These are phyloP conservation scores for Pisolithus tinctorius DNA, from an alignment of 768 basidiomycete species.

Conservation along the genomic window DNA sequence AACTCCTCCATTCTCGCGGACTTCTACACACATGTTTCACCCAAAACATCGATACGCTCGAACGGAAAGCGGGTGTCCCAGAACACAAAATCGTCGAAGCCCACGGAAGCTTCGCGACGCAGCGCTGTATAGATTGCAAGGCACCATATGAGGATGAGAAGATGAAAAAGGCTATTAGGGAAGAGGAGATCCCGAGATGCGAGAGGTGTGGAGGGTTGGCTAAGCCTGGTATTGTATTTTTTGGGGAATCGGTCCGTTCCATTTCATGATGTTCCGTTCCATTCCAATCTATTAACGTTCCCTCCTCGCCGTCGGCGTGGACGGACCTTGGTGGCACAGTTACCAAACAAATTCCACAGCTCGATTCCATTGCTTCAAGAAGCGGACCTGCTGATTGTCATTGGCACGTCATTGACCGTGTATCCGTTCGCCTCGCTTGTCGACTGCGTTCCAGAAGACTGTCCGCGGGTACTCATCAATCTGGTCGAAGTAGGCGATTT, in stretches of 20 bases:
- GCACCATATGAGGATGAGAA: slow-evolving; percentile 51
- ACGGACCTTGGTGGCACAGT: slow-evolving; percentile 32
- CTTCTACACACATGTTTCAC: slow-evolving; percentile 78
- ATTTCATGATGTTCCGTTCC: not conserved
- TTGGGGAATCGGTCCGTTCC: slow-evolving; percentile 64
- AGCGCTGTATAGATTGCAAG: slow-evolving; percentile 76
- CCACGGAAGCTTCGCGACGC: slow-evolving; percentile 89
- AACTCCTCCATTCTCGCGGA: slow-evolving; percentile 61
- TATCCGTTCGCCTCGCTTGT: slow-evolving; percentile 84
- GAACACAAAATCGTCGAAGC: slow-evolving; percentile 80
- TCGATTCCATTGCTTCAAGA: slow-evolving; percentile 44
- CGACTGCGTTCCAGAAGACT: slow-evolving; percentile 41
- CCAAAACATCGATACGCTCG: slow-evolving; percentile 91
- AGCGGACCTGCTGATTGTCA: slow-evolving; percentile 86
- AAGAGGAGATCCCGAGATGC: slow-evolving; percentile 60
- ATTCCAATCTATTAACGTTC: not conserved
- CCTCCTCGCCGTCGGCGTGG: not conserved
- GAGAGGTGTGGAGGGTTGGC: slow-evolving; percentile 62
- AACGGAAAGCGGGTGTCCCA: slow-evolving; percentile 76
- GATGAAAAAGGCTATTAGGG: slow-evolving; percentile 58
- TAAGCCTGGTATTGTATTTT: slow-evolving; percentile 95
- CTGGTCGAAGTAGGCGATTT: slow-evolving; percentile 74
- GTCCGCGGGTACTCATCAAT: slow-evolving; percentile 87
- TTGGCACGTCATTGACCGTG: slow-evolving; percentile 86
- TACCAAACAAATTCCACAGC: slow-evolving; percentile 63